Evolutionary conservation across 2,329 filamentous ascomycete genomes (phyloP).

Genomic region (Trichoderma harzianum): DNA sequence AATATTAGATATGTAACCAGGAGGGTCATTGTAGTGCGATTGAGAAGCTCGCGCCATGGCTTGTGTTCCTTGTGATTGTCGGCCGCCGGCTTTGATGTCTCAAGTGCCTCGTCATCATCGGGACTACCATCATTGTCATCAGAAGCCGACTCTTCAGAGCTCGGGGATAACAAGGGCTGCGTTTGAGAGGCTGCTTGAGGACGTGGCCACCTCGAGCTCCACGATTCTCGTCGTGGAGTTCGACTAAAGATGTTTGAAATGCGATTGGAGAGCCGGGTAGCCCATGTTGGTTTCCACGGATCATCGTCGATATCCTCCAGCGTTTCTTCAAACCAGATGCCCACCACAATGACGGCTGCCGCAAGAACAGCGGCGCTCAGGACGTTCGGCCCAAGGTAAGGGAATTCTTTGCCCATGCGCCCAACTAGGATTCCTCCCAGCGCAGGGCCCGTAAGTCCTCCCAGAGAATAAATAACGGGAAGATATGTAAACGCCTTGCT

Average conservation of each 20-base stretch:
- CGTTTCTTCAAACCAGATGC: conserved; percentile 85
- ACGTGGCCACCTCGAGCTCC: conserved; percentile 40
- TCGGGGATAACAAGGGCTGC: conserved; percentile 30
- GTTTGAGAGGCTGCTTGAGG: conserved; percentile 21
- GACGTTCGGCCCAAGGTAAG: conserved; percentile 82
- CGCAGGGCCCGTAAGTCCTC: conserved; percentile 87
- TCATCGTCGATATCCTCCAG: conserved; percentile 33
- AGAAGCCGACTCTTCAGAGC: conserved; percentile 23
- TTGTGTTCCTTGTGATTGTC: conserved; percentile 15
- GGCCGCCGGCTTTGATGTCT: background rate
- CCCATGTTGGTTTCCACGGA: conserved; percentile 34
- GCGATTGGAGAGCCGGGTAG: conserved; percentile 31
- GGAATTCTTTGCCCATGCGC: conserved; percentile 59
- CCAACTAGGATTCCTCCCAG: conserved; percentile 83
- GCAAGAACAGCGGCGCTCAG: conserved; percentile 69
- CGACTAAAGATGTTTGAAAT: conserved; percentile 20
- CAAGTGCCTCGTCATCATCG: background rate
- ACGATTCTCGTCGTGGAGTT: conserved; percentile 30
- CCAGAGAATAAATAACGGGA: conserved; percentile 92
- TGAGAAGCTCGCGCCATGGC: conserved; percentile 59
- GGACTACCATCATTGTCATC: conserved; percentile 24
- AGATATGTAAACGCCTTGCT: conserved; percentile 90
- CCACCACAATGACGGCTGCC: conserved; percentile 68
- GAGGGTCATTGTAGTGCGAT: conserved; percentile 76
- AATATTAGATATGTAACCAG: conserved; percentile 88